phyloP scores from a whole-genome alignment of 805 yeast species.

The Candida pseudoglaebosa region DNA sequence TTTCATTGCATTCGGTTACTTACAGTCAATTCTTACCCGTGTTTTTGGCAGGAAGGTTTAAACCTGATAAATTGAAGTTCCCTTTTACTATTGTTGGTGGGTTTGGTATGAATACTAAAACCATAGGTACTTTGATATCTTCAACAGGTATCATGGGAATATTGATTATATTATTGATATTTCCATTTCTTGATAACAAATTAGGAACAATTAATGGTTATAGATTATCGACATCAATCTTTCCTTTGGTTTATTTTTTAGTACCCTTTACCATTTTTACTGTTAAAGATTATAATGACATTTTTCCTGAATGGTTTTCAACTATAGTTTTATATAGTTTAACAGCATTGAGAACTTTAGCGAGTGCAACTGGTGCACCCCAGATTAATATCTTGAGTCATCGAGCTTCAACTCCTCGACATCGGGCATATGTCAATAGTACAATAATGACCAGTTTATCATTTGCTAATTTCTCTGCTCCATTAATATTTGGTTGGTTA shows the following conservation, averaged over 20 bases:
- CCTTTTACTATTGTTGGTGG: conserved; percentile 37
- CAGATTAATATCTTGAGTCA: conserved; percentile 32
- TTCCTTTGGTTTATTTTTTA: conserved; percentile 29
- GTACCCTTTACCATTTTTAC: conserved; percentile 32
- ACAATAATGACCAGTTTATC: conserved; percentile 31
- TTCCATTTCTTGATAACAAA: conserved; percentile 30
- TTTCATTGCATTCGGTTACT: conserved; percentile 29
- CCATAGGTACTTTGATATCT: conserved; percentile 33
- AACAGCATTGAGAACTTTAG: conserved; percentile 30
- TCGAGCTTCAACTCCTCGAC: conserved; percentile 30
- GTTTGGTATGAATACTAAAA: conserved; percentile 27
- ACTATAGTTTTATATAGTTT: conserved; percentile 23
- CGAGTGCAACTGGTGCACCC: conserved; percentile 33
- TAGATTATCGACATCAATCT: conserved; percentile 27
- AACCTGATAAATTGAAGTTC: conserved; percentile 22
- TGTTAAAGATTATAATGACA: conserved; percentile 19
- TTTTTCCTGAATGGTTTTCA: conserved; percentile 28
- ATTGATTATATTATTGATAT: conserved; percentile 24
- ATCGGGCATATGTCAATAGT: conserved; percentile 34
- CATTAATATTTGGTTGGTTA: conserved; percentile 30
- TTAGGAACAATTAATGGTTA: conserved; percentile 29
- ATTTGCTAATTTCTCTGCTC: conserved; percentile 30
- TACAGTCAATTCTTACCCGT: conserved; percentile 37
- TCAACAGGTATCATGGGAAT: conserved; percentile 36
- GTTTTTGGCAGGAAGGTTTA: conserved; percentile 29